These are phyloP conservation scores for Pezicula carpinea DNA, from an alignment of 2,329 filamentous ascomycete species.

Conservation along the genomic window DNA sequence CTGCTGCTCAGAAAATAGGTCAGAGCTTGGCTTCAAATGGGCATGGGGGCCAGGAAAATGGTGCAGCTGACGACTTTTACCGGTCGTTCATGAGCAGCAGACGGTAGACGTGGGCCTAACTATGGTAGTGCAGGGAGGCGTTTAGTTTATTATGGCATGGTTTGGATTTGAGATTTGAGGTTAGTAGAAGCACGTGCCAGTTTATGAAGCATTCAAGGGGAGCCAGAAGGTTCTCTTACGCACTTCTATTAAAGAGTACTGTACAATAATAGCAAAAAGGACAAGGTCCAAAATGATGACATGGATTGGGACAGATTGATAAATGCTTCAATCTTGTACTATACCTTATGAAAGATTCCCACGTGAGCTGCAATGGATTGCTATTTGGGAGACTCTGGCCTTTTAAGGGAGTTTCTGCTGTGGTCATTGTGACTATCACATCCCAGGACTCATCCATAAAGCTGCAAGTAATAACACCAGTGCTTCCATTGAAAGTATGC, in stretches of 20 bases:
- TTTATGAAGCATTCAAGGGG: neutral
- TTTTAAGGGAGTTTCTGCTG: no score
- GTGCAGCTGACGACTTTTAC: conserved; percentile 85
- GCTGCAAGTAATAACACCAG: no score
- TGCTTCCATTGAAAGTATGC: no score
- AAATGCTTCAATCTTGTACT: no score
- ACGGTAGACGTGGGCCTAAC: conserved; percentile 31
- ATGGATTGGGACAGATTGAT: no score
- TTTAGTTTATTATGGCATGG: conserved; percentile 13
- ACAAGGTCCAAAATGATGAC: no score
- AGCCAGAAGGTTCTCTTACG: neutral
- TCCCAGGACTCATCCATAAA: no score
- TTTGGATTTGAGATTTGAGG: conserved; percentile 12
- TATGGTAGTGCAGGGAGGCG: conserved; percentile 17
- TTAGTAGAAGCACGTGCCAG: neutral
- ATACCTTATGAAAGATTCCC: no score
- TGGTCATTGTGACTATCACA: no score
- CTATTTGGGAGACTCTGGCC: no score
- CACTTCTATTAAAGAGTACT: neutral
- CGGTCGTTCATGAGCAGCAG: conserved; percentile 77
- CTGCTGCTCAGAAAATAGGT: conserved; percentile 74
- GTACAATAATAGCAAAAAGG: neutral
- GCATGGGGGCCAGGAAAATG: conserved; percentile 57
- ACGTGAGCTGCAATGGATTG: no score
- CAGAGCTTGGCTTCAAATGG: conserved; percentile 51